Evolutionary conservation across 2,329 filamentous ascomycete species (phyloP).

Genomic region (Sclerotinia sclerotiorum): DNA sequence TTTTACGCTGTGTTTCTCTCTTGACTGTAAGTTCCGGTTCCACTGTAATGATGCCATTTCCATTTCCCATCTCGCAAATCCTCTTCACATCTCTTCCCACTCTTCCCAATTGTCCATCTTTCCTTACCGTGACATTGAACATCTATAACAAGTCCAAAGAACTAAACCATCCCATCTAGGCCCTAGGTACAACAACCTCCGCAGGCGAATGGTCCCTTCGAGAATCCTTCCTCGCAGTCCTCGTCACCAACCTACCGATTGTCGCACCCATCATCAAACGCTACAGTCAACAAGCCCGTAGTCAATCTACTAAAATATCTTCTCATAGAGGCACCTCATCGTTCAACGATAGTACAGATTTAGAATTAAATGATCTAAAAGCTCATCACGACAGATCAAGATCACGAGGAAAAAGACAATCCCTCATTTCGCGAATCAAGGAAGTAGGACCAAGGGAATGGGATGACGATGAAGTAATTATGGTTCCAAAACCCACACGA

Average conservation of each 20-base stretch:
- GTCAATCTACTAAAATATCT: constrained; percentile 4
- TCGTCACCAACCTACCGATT: constrained; percentile 14
- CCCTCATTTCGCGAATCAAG: background rate
- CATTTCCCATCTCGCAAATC: background rate
- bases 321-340: background rate
- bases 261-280: constrained; percentile 6
- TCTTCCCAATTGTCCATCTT: no score
- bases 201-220: constrained; percentile 2
- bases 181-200: background rate
- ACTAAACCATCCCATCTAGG: background rate
- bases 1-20: constrained; percentile 6
- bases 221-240: constrained; percentile 17
- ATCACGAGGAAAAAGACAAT: background rate
- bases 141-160: background rate
- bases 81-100: no score
- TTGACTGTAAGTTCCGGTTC: constrained; percentile 4
- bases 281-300: background rate
- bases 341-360: background rate
- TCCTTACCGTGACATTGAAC: no score
- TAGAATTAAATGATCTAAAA: background rate
- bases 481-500: constrained; percentile 17
- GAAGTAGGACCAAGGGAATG: background rate
- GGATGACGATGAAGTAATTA: constrained; percentile 14
- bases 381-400: background rate
- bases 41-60: background rate